Evolutionary conservation across 225 moss, liverwort and hornwort species (phyloP).

Genomic region (Polytrichum commune): DNA sequence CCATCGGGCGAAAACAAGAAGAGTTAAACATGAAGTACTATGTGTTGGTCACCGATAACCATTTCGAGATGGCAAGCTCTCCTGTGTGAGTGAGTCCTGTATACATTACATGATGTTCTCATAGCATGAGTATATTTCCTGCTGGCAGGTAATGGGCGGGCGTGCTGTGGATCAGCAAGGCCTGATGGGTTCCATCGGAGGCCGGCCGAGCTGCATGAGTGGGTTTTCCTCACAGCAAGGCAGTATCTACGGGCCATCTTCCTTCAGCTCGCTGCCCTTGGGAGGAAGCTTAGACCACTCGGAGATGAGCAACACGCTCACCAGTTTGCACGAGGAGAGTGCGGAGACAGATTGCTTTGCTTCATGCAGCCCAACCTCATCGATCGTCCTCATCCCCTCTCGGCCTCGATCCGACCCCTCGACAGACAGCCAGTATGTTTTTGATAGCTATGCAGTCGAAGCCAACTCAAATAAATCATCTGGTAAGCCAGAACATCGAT

Average conservation of each 20-base stretch:
- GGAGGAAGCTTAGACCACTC: constrained; percentile 60
- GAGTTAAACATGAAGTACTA: no score
- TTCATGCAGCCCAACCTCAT: constrained; percentile 86
- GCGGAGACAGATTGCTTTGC: constrained; percentile 75
- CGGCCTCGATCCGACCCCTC: constrained; percentile 90
- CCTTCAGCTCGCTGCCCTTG: constrained; percentile 68
- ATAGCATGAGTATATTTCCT: no score
- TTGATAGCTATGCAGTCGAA: background rate
- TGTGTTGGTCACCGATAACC: no score
- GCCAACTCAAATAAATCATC: no score
- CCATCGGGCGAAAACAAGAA: no score
- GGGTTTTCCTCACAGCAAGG: constrained; percentile 46
- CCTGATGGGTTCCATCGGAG: constrained; percentile 41
- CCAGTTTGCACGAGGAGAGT: constrained; percentile 71
- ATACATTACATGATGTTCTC: no score
- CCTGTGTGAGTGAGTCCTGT: no score
- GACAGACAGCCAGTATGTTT: constrained; percentile 74
- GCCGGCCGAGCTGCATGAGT: constrained; percentile 66
- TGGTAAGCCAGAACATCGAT: no score
- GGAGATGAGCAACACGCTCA: constrained; percentile 61
- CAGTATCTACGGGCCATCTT: constrained; percentile 76
- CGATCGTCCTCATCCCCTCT: constrained; percentile 73
- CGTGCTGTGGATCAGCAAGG: constrained; percentile 39
- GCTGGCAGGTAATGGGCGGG: constrained; percentile 38
- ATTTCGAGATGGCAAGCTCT: no score